phyloP scores from a whole-genome alignment of 2,329 filamentous ascomycete species.

The Phyllachora maydis region DNA sequence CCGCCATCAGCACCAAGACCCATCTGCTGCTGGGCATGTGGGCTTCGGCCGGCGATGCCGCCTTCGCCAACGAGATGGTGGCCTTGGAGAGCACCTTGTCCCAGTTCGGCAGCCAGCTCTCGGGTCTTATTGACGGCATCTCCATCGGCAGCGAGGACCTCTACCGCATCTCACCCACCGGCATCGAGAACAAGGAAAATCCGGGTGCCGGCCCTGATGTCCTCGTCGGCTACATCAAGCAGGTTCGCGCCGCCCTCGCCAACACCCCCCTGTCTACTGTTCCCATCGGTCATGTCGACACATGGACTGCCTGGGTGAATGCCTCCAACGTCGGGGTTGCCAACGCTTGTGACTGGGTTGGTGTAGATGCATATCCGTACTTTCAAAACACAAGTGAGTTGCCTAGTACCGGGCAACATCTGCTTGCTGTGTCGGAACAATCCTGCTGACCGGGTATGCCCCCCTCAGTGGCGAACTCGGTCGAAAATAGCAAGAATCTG shows the following conservation, averaged over 20 bases:
- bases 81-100: conserved; percentile 35
- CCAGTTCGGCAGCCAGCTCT: conserved; percentile 26
- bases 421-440: no score
- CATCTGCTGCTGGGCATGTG: conserved; percentile 45
- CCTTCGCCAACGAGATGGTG: conserved; percentile 36
- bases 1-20: conserved; percentile 38
- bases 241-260: conserved; percentile 37
- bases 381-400: conserved; percentile 38
- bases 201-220: conserved; percentile 35
- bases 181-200: conserved; percentile 36
- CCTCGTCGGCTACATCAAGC: conserved; percentile 43
- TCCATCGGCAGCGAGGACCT: conserved; percentile 48
- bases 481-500: conserved; percentile 29
- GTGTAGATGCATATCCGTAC: conserved; percentile 46
- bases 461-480: conserved; percentile 30
- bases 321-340: conserved; percentile 36
- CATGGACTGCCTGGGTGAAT: conserved; percentile 43
- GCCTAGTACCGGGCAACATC: no score
- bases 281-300: conserved; percentile 46
- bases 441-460: no score
- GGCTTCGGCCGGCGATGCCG: conserved; percentile 30
- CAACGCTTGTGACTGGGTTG: conserved; percentile 41
- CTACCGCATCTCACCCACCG: conserved; percentile 40
- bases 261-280: conserved; percentile 19
- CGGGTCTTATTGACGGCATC: conserved; percentile 39